Conservation (phyloP, 179 eudicot genomes). For the Drosera spatulata region DNA sequence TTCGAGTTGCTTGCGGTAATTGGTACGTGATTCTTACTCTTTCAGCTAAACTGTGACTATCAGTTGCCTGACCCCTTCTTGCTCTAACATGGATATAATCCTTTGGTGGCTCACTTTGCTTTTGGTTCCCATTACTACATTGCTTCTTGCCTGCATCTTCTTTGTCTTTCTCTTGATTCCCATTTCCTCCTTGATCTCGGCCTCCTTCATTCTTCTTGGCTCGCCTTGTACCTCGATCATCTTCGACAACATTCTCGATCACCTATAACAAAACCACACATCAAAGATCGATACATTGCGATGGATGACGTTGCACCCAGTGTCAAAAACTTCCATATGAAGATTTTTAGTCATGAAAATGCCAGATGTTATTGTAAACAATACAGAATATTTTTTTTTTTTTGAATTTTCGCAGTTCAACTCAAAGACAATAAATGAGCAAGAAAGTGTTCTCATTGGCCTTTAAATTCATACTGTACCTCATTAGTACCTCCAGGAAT, state of each 20-base stretch:
- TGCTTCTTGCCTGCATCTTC: constrained; percentile 25
- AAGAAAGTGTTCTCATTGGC: too few species aligned
- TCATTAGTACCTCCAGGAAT: neutral
- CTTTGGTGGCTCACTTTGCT: constrained; percentile 60
- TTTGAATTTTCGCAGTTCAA: too few species aligned
- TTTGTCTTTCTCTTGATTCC: constrained; percentile 11
- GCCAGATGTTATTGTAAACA: too few species aligned
- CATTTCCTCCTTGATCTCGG: constrained; percentile 2
- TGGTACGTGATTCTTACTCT: constrained; percentile 23
- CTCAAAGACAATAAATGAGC: too few species aligned
- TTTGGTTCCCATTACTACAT: constrained; percentile 18
- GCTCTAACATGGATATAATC: constrained; percentile 98
- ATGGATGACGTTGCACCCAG: too few species aligned
- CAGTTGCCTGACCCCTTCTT: constrained; percentile 96
- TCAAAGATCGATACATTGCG: neutral
- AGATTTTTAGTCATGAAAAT: too few species aligned
- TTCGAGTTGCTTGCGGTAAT: too few species aligned
- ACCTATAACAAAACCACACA: constrained; percentile 17
- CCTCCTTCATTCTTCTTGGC: constrained; percentile 26
- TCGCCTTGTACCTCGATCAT: constrained; percentile 33
- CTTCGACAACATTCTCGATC: constrained; percentile 8
- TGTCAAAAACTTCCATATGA: too few species aligned
- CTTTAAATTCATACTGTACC: too few species aligned
- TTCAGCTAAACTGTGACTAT: constrained; percentile 20
- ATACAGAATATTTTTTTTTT: too few species aligned